A percentile compares a stretch with the other conserved stretches of the same genome.
Conservation (phyloP, 2,329 filamentous ascomycete species). For the Fusarium longipes region DNA sequence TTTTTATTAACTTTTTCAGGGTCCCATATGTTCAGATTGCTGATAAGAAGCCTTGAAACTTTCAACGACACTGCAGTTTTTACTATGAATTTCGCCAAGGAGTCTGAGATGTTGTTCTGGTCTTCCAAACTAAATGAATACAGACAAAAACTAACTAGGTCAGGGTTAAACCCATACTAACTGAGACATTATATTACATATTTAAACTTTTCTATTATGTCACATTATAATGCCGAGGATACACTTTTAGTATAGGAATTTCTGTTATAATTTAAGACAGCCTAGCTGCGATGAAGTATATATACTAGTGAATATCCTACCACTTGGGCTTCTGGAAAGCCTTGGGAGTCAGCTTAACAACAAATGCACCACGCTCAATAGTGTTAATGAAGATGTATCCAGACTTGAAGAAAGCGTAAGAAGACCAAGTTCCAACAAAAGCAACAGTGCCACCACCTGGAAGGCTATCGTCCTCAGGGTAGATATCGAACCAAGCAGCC, state of each 20-base stretch:
- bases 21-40: accelerated
- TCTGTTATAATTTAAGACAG: neutral
- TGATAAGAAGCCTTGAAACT: accelerated
- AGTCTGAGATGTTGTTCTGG: neutral
- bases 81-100: accelerated
- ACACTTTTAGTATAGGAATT: neutral
- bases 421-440: constrained; percentile 60
- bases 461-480: constrained; percentile 61
- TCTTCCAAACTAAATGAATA: neutral
- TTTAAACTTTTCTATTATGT: no score
- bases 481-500: constrained; percentile 62
- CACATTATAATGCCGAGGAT: no score
- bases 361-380: constrained; percentile 63
- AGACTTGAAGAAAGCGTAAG: constrained; percentile 61
- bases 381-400: constrained; percentile 64
- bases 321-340: constrained; percentile 22
- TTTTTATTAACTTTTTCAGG: accelerated
- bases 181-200: no score
- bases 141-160: neutral
- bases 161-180: no score
- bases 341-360: constrained; percentile 53
- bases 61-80: accelerated
- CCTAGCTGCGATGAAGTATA: neutral
- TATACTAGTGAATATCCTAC: neutral
- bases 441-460: constrained; percentile 53